Evolutionary conservation across 257 asterid genomes (phyloP).

Genomic region (Penstemon eatonii): DNA sequence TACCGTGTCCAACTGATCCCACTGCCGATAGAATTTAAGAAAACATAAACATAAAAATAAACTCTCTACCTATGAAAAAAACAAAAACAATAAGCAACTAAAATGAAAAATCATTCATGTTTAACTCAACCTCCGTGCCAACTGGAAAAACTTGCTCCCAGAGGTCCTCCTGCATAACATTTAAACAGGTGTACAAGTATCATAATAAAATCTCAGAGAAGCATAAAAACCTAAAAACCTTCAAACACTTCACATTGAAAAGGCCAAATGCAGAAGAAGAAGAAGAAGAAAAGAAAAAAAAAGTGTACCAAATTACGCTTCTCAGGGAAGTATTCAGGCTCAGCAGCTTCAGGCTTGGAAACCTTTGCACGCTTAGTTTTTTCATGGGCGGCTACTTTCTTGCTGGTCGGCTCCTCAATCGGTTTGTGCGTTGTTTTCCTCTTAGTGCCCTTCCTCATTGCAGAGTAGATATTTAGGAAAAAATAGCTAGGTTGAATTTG

Average conservation of each 20-base stretch:
- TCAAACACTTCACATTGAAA: constrained; percentile 6
- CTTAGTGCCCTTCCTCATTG: constrained; percentile 70
- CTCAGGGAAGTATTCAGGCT: constrained; percentile 70
- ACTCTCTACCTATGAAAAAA: background rate
- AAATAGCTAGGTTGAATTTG: constrained; percentile 48
- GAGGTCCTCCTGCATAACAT: constrained; percentile 62
- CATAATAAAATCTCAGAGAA: background rate
- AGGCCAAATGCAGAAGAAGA: background rate
- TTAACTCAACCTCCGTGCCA: constrained; percentile 62
- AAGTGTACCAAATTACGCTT: constrained; percentile 65
- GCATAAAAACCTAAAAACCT: background rate
- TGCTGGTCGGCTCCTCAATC: constrained; percentile 25
- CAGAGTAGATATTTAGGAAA: background rate
- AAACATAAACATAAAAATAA: background rate
- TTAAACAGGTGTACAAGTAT: background rate
- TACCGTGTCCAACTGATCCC: constrained; percentile 95
- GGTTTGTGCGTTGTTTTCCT: constrained; percentile 47
- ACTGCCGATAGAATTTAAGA: constrained; percentile 45
- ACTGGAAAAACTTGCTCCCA: constrained; percentile 75
- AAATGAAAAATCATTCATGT: too few species aligned
- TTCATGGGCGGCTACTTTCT: constrained; percentile 37
- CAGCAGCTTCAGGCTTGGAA: constrained; percentile 40
- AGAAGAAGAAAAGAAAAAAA: background rate
- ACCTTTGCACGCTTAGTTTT: constrained; percentile 53
- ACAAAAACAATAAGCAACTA: too few species aligned